Evolutionary conservation across 805 yeast species (phyloP).

Genomic region (Metschnikowia koreensis): DNA sequence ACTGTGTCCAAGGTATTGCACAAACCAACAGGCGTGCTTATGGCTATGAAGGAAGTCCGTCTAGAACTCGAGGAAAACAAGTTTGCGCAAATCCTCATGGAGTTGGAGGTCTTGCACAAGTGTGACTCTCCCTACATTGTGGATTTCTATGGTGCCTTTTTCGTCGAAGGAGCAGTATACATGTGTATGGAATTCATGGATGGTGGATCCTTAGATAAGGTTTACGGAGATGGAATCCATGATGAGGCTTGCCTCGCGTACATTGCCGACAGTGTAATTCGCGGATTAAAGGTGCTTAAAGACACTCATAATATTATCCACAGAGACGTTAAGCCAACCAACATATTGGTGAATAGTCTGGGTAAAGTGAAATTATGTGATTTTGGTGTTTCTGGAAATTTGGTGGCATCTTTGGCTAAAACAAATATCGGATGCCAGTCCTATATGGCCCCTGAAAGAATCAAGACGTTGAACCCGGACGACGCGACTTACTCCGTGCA

Average conservation of each 20-base stretch:
- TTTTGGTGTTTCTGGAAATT: constrained; percentile 93
- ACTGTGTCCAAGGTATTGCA: constrained; percentile 91
- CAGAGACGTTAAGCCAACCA: constrained; percentile 96
- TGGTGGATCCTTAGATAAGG: constrained; percentile 88
- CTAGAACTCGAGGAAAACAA: constrained; percentile 91
- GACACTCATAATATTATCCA: constrained; percentile 92
- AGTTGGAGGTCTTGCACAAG: constrained; percentile 86
- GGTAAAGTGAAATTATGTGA: constrained; percentile 95
- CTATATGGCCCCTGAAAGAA: constrained; percentile 98
- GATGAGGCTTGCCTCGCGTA: constrained; percentile 79
- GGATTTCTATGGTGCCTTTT: constrained; percentile 96
- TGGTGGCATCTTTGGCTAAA: constrained; percentile 91
- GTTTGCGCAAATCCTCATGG: constrained; percentile 93
- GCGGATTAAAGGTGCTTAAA: constrained; percentile 79
- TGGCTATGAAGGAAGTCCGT: constrained; percentile 98
- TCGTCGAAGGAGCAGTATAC: constrained; percentile 95
- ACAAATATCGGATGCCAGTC: constrained; percentile 98
- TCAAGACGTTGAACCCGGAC: constrained; percentile 69
- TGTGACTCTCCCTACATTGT: constrained; percentile 90
- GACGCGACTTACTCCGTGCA: constrained; percentile 86
- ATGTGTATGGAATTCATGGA: constrained; percentile 99
- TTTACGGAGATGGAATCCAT: constrained; percentile 59
- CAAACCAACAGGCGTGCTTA: constrained; percentile 83
- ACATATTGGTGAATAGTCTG: constrained; percentile 72
- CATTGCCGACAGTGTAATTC: constrained; percentile 74